phyloP scores from a whole-genome alignment of 306 rosid genomes.

The Cicer judaicum region DNA sequence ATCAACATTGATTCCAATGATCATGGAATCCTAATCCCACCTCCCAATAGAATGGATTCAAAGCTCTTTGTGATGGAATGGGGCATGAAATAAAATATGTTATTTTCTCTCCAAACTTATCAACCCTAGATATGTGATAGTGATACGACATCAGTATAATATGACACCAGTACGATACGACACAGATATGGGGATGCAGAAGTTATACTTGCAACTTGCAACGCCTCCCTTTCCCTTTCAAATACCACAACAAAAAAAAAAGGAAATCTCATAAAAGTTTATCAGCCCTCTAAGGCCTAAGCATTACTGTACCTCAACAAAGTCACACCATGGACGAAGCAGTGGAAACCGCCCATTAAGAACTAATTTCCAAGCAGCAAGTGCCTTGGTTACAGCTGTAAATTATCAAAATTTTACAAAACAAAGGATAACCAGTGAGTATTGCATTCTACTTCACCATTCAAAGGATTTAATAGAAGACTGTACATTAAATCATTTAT shows the following conservation, averaged over 20 bases:
- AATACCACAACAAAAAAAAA: neutral
- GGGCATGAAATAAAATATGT: neutral
- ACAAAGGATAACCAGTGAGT: slow-evolving; percentile 34
- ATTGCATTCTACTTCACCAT: slow-evolving; percentile 26
- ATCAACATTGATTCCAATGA: neutral
- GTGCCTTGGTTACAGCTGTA: slow-evolving; percentile 83
- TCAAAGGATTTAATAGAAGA: slow-evolving; percentile 37
- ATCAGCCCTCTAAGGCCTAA: slow-evolving; percentile 15
- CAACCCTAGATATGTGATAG: neutral
- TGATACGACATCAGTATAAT: neutral
- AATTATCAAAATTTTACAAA: slow-evolving; percentile 34
- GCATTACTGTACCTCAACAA: slow-evolving; percentile 77
- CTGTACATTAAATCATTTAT: neutral
- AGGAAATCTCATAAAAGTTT: slow-evolving; percentile 32
- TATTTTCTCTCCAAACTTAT: neutral
- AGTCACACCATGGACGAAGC: slow-evolving; percentile 88
- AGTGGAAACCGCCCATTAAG: slow-evolving; percentile 81
- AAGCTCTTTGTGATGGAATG: neutral
- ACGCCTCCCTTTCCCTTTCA: slow-evolving; percentile 17
- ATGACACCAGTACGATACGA: neutral
- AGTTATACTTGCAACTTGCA: neutral
- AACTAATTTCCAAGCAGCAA: slow-evolving; percentile 87
- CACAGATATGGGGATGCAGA: neutral
- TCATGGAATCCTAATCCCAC: neutral
- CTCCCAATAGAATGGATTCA: neutral